phyloP scores from a whole-genome alignment of 2,329 filamentous ascomycete species.

The Pseudogymnoascus pannorum region DNA sequence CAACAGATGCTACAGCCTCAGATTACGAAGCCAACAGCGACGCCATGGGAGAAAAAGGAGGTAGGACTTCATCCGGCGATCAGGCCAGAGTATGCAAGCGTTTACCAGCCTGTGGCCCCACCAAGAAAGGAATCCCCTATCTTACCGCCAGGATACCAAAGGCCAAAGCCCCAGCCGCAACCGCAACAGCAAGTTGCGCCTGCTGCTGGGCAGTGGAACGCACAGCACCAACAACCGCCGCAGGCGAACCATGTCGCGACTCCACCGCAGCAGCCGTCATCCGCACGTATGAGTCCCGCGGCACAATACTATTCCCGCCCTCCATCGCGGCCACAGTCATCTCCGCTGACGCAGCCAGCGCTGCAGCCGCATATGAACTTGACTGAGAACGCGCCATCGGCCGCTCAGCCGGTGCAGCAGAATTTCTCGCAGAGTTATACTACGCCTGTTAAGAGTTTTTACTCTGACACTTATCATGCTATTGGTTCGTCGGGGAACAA shows the following conservation, averaged over 20 bases:
- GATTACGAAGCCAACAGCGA: background rate
- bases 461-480: background rate
- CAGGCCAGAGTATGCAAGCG: slow-evolving; percentile 26
- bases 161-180: background rate
- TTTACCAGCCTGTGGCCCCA: background rate
- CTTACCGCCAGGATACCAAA: background rate
- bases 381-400: background rate
- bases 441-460: background rate
- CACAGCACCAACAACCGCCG: background rate
- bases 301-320: background rate
- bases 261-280: background rate
- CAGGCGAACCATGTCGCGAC: background rate
- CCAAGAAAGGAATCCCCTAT: background rate
- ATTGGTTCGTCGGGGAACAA: background rate
- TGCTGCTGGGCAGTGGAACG: background rate
- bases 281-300: background rate
- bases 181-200: background rate
- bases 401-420: background rate
- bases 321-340: background rate
- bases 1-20: slow-evolving; percentile 11
- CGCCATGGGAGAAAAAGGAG: slow-evolving; percentile 24
- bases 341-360: background rate
- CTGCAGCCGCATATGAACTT: background rate
- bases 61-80: slow-evolving; percentile 32
- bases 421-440: background rate